phyloP scores from a whole-genome alignment of 441 rosid genomes.

The Metrosideros polymorpha region DNA sequence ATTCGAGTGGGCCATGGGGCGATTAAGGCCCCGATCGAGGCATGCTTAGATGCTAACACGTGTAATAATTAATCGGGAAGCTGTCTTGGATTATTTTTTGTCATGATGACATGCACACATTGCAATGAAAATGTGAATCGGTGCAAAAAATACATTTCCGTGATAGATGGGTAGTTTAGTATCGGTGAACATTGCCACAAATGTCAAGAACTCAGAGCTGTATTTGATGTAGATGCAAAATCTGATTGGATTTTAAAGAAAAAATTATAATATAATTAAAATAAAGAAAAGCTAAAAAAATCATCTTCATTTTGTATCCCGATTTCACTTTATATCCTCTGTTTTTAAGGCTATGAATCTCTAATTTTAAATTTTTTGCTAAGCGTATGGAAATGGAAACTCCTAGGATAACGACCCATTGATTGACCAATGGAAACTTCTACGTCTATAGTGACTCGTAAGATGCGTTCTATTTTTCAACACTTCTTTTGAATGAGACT shows the following conservation, averaged over 20 bases:
- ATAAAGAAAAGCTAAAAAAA: background rate
- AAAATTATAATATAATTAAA: background rate
- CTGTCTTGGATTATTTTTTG: background rate
- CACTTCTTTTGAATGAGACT: background rate
- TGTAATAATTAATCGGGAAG: background rate
- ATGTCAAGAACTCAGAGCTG: background rate
- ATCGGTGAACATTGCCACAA: background rate
- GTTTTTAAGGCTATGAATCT: background rate
- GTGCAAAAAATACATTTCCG: fast-evolving
- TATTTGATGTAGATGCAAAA: background rate
- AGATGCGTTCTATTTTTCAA: background rate
- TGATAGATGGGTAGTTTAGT: no score
- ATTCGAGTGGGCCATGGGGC: background rate
- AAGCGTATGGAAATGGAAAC: background rate
- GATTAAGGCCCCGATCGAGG: fast-evolving
- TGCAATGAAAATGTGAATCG: no score
- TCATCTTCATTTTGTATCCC: fast-evolving
- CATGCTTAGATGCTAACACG: background rate
- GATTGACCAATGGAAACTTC: background rate
- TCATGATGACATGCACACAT: no score
- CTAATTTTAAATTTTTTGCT: background rate
- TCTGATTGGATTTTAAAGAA: background rate
- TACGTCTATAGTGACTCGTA: background rate
- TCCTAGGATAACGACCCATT: background rate
- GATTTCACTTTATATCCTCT: fast-evolving